Evolutionary conservation across 306 rosid species (phyloP).

Genomic region (Malus domestica): ASM211411v1 NC_041802.1:24124001-24124500

Average conservation of each 20-base stretch:
- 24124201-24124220: background rate
- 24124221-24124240: background rate
- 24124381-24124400: background rate
- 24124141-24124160: background rate
- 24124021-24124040: conserved; percentile 61
- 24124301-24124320: background rate
- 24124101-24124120: background rate
- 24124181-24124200: background rate
- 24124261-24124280: background rate
- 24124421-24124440: background rate
- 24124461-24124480: background rate
- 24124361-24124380: background rate
- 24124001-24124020: conserved; percentile 64
- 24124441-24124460: background rate
- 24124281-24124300: background rate
- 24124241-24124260: background rate
- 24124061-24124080: conserved; percentile 62
- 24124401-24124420: background rate
- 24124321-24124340: background rate
- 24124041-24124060: conserved; percentile 72
- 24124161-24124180: background rate
- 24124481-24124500: background rate
- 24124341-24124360: background rate
- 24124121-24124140: conserved; percentile 5
- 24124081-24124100: too few species aligned